These are phyloP conservation scores for Theobroma cacao DNA, from an alignment of 345 rosid species.

Conservation along the genomic window DNA sequence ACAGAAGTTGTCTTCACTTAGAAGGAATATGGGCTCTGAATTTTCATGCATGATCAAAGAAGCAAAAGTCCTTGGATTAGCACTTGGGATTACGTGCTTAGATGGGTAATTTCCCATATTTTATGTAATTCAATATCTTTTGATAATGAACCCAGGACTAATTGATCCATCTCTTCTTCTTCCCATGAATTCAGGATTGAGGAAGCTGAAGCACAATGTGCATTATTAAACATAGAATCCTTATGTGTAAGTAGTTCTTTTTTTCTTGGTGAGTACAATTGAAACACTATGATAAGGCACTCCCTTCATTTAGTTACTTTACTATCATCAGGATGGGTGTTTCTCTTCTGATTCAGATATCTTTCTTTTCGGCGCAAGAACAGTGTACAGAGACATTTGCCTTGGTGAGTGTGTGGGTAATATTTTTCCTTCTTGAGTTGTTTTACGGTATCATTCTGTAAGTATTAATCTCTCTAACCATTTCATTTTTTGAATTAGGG, in stretches of 20 bases:
- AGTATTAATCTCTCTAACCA: constrained; percentile 15
- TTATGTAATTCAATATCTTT: neutral
- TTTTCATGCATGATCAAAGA: constrained; percentile 89
- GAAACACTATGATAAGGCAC: neutral
- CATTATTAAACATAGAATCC: constrained; percentile 72
- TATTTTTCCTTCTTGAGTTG: constrained; percentile 10
- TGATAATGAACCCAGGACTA: constrained; percentile 1
- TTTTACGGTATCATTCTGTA: constrained; percentile 6
- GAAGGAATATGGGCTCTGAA: constrained; percentile 87
- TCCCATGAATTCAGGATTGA: constrained; percentile 53
- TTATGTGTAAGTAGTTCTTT: constrained; percentile 63
- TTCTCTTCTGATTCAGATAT: constrained; percentile 90
- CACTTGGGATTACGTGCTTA: constrained; percentile 85
- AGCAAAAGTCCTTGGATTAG: constrained; percentile 70
- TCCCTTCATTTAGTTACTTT: neutral
- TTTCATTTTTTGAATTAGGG: constrained; percentile 45
- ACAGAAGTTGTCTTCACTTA: constrained; percentile 51
- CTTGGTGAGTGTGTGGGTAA: constrained; percentile 49
- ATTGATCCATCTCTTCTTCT: neutral
- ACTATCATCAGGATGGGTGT: constrained; percentile 77
- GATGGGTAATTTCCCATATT: constrained; percentile 57
- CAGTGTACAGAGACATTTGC: constrained; percentile 86
- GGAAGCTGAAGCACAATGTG: constrained; percentile 98
- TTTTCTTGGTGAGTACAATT: constrained; percentile 7
- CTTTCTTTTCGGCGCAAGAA: constrained; percentile 92